Percentiles rank a stretch among this genome's conserved stretches.
Conservation (phyloP, 306 rosid genomes). For the Oemleria cerasiformis region DNA sequence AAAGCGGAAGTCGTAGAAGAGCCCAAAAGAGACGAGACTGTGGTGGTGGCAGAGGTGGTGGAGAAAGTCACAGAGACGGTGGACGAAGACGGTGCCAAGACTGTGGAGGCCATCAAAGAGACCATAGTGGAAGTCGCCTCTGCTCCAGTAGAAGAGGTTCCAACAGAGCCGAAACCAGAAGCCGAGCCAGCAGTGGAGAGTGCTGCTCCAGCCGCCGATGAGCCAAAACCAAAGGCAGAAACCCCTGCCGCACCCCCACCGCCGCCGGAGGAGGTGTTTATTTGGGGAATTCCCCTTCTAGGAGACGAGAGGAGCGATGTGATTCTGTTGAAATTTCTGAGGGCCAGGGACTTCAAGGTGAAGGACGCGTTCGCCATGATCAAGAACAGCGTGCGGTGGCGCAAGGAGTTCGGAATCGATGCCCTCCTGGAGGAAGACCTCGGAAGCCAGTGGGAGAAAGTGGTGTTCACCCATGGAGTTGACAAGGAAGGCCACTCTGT, state of each 20-base stretch:
- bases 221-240: constrained; percentile 19
- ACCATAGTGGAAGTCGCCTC: constrained; percentile 39
- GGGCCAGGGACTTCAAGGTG: constrained; percentile 85
- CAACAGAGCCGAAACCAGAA: not conserved
- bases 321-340: constrained; percentile 66
- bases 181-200: not conserved
- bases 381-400: constrained; percentile 74
- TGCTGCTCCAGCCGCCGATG: constrained; percentile 19
- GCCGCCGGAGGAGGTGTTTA: constrained; percentile 43
- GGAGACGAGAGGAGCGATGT: constrained; percentile 76
- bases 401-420: constrained; percentile 68
- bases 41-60: constrained; percentile 29
- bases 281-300: constrained; percentile 77
- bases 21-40: not conserved
- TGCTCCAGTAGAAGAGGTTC: constrained; percentile 11
- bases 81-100: constrained; percentile 67
- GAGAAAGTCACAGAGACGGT: constrained; percentile 23
- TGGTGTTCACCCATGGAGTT: constrained; percentile 48
- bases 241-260: constrained; percentile 21
- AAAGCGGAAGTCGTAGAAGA: not conserved
- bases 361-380: constrained; percentile 82
- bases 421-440: constrained; percentile 43
- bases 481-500: constrained; percentile 58
- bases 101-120: constrained; percentile 69
- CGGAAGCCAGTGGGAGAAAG: constrained; percentile 45